These are phyloP conservation scores for Metarhizium humberi DNA, from an alignment of 2,329 filamentous ascomycete species.

Conservation along the genomic window DNA sequence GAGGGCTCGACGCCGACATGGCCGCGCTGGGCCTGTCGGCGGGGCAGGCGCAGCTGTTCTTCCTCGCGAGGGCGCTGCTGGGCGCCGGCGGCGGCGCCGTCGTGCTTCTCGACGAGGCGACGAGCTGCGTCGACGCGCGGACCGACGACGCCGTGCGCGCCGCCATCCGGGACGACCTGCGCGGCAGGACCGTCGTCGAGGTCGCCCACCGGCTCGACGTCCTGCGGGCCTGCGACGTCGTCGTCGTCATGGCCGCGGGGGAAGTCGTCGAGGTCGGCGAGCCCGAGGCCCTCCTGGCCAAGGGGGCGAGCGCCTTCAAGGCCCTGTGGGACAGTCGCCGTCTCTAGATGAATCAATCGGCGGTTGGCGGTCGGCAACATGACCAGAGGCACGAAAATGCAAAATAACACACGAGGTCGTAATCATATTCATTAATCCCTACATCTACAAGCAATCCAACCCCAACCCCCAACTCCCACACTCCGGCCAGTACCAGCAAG, in stretches of 20 bases:
- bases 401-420: neutral
- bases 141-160: slow-evolving; percentile 18
- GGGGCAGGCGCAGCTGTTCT: slow-evolving; percentile 39
- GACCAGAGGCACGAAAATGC: too few species aligned
- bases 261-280: slow-evolving; percentile 16
- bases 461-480: neutral
- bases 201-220: slow-evolving; percentile 20
- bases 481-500: neutral
- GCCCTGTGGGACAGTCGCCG: slow-evolving; percentile 11
- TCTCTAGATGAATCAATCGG: neutral
- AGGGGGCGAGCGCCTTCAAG: slow-evolving; percentile 11
- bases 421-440: slow-evolving; percentile 1
- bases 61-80: slow-evolving; percentile 35
- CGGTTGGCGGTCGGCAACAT: too few species aligned
- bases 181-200: slow-evolving; percentile 17
- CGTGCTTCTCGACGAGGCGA: slow-evolving; percentile 22
- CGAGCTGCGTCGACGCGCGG: slow-evolving; percentile 19
- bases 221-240: slow-evolving; percentile 16
- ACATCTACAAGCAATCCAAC: slow-evolving; percentile 2
- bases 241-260: slow-evolving; percentile 19
- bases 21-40: slow-evolving; percentile 25
- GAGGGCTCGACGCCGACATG: slow-evolving; percentile 27
- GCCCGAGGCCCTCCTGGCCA: slow-evolving; percentile 14
- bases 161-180: slow-evolving; percentile 12
- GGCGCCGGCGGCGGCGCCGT: slow-evolving; percentile 14